Percentiles rank a stretch among this genome's conserved stretches.
Evolutionary conservation across 1,284 basidiomycete genomes (phyloP).

Genomic region (Ceratobasidium sp.): DNA sequence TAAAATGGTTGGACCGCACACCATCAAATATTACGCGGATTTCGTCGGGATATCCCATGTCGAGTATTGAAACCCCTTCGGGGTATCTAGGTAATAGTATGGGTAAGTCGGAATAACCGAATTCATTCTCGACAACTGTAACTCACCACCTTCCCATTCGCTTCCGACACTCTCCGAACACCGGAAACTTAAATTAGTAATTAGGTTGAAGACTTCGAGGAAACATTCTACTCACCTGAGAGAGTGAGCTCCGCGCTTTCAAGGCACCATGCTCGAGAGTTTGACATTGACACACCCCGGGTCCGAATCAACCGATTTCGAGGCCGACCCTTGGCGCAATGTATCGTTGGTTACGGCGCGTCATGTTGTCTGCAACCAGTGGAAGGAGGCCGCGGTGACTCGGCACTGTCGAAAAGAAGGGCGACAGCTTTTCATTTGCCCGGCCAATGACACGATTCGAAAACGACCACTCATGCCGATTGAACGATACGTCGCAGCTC

Average conservation of each 20-base stretch:
- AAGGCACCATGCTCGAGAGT: neutral
- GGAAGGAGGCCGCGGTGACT: too few relatives aligned
- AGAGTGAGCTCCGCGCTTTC: neutral
- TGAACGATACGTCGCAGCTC: too few relatives aligned
- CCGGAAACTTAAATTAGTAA: neutral
- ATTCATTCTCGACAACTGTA: neutral
- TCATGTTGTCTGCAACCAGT: too few relatives aligned
- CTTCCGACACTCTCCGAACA: neutral
- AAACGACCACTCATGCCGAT: too few relatives aligned
- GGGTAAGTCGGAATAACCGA: neutral
- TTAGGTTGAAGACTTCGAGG: neutral
- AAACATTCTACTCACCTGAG: neutral
- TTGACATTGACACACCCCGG: too few relatives aligned
- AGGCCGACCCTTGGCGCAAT: too few relatives aligned
- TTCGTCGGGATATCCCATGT: neutral
- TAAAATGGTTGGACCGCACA: neutral
- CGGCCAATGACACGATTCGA: too few relatives aligned
- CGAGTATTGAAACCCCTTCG: neutral
- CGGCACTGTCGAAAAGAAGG: too few relatives aligned
- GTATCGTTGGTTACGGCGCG: too few relatives aligned
- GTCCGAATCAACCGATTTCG: too few relatives aligned
- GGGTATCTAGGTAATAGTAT: neutral
- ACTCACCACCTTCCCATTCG: constrained; percentile 7
- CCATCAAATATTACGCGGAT: neutral
- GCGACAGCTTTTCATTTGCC: too few relatives aligned